Percentiles rank a stretch among this genome's conserved stretches.
Conservation (phyloP, 1,139 yeast species). For the Petasospora rhodanensis region DNA sequence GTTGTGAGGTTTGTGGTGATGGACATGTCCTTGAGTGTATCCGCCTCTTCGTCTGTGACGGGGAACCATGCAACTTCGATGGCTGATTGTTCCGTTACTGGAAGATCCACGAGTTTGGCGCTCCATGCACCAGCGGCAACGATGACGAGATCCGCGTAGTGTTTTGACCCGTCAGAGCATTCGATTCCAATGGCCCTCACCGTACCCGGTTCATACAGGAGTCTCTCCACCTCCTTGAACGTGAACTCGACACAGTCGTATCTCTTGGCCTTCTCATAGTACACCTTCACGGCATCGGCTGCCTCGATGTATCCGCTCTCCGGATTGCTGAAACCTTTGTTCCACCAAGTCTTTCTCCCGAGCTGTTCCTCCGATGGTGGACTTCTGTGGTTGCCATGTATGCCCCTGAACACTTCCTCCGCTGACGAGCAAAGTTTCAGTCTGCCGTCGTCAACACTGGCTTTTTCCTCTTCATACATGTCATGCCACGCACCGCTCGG, state of each 20-base stretch:
- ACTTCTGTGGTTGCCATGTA: background rate
- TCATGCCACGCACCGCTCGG: background rate
- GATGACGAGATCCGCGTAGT: slow-evolving; percentile 2
- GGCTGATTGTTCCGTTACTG: slow-evolving; percentile 25
- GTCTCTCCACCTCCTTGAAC: slow-evolving; percentile 3
- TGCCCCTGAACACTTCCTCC: slow-evolving; percentile 1
- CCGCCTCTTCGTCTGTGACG: slow-evolving; percentile 20
- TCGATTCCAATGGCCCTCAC: slow-evolving; percentile 12
- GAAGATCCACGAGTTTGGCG: slow-evolving; percentile 29
- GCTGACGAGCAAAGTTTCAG: background rate
- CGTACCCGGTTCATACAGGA: background rate
- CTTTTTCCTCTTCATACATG: background rate
- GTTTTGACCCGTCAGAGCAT: slow-evolving; percentile 1
- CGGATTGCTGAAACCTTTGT: slow-evolving; percentile 6
- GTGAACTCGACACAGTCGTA: slow-evolving; percentile 2
- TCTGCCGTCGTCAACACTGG: background rate
- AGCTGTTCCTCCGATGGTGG: background rate
- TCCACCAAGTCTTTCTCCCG: slow-evolving; percentile 19
- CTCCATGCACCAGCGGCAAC: slow-evolving; percentile 29
- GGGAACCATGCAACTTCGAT: slow-evolving; percentile 25
- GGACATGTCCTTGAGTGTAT: slow-evolving; percentile 9
- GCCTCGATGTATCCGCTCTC: slow-evolving; percentile 10
- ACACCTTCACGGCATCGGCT: slow-evolving; percentile 4
- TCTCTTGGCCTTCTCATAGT: slow-evolving; percentile 5
- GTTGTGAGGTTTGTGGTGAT: slow-evolving; percentile 11